A percentile compares a stretch with the other conserved stretches of the same genome.
These are phyloP conservation scores for Fusarium sp. DNA, from an alignment of 2,329 filamentous ascomycete genomes.

Conservation along the genomic window DNA sequence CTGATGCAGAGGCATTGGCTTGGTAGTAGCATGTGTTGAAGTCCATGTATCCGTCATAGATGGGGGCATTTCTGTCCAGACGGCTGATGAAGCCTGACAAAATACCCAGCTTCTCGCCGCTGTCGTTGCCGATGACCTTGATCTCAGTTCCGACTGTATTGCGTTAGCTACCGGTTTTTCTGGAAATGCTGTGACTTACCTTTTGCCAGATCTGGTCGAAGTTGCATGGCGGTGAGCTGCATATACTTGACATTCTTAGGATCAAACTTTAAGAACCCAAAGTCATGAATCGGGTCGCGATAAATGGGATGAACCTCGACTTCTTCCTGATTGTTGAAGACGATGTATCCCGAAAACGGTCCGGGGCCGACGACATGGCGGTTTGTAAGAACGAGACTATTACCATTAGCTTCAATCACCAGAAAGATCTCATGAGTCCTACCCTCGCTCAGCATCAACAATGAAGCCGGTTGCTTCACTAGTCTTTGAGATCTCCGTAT, in stretches of 20 bases:
- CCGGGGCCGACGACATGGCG: constrained; percentile 94
- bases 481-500: constrained; percentile 92
- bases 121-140: constrained; percentile 32
- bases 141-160: constrained; percentile 18
- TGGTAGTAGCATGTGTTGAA: constrained; percentile 98
- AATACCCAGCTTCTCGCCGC: constrained; percentile 30
- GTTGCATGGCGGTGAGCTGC: constrained; percentile 67
- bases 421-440: background rate
- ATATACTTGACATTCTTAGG: constrained; percentile 97
- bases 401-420: background rate
- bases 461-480: constrained; percentile 86
- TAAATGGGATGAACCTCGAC: constrained; percentile 97
- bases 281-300: constrained; percentile 97
- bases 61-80: constrained; percentile 93
- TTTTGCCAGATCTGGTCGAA: constrained; percentile 26
- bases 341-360: constrained; percentile 96
- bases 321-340: constrained; percentile 98
- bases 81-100: constrained; percentile 94
- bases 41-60: constrained; percentile 98
- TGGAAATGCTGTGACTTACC: background rate
- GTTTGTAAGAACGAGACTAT: constrained; percentile 72
- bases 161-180: background rate
- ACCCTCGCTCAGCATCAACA: constrained; percentile 25
- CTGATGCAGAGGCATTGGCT: constrained; percentile 94
- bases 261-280: constrained; percentile 95